These are phyloP conservation scores for Pholiota microspora DNA, from an alignment of 768 basidiomycete species.

Conservation along the genomic window DNA sequence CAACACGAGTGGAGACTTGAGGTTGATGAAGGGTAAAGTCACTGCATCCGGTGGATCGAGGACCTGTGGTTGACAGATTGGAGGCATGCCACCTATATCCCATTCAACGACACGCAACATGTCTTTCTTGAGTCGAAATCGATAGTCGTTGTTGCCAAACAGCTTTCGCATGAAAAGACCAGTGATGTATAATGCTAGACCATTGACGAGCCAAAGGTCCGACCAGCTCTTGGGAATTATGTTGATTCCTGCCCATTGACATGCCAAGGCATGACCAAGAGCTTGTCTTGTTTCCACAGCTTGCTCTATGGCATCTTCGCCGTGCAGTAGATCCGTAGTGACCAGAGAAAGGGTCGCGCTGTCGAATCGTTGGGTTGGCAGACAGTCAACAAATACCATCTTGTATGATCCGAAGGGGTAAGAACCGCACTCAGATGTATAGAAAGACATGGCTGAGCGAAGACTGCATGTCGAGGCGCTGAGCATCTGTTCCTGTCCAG, in stretches of 20 bases:
- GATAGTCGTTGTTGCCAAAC: constrained; percentile 95
- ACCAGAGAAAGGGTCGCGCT: constrained; percentile 81
- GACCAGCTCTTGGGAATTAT: constrained; percentile 92
- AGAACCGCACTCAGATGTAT: constrained; percentile 87
- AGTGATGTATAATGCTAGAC: constrained; percentile 87
- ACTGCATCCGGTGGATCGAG: constrained; percentile 82
- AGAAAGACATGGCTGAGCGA: constrained; percentile 90
- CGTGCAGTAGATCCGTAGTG: constrained; percentile 79
- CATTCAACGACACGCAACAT: constrained; percentile 88
- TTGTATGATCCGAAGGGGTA: constrained; percentile 97
- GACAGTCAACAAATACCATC: constrained; percentile 88
- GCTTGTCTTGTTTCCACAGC: constrained; percentile 87
- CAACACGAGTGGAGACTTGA: constrained; percentile 94
- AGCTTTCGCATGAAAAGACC: constrained; percentile 84
- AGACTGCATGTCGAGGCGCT: constrained; percentile 70
- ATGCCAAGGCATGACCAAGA: constrained; percentile 85
- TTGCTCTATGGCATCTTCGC: constrained; percentile 89
- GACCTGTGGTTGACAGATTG: constrained; percentile 88
- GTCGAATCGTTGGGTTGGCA: constrained; percentile 80
- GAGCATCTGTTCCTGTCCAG: constrained; percentile 78
- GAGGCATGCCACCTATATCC: constrained; percentile 88
- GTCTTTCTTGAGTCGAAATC: constrained; percentile 93
- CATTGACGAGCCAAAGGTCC: constrained; percentile 97
- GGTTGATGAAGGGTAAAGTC: constrained; percentile 83
- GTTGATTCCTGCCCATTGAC: constrained; percentile 97